Evolutionary conservation across 2,329 filamentous ascomycete genomes (phyloP), one percentile per base, ranked within the genome.

Genomic region (Beauveria sp.): DNA sequence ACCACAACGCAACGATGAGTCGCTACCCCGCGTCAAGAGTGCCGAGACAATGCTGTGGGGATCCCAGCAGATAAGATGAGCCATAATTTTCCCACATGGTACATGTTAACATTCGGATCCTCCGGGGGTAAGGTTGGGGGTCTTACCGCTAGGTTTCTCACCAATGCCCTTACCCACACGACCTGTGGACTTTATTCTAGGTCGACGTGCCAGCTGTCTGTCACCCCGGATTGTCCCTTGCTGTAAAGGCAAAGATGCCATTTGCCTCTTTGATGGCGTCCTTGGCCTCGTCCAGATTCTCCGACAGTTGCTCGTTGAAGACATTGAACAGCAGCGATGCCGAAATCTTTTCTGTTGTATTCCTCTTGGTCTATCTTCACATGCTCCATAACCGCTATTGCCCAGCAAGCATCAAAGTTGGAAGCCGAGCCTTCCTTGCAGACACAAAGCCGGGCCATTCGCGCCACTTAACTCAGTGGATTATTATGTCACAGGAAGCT

Each of bases 171-270:
- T 88, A 67, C 83, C 87, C 28, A 94, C 91, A 53, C 80, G 81
- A 62, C 92, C 92, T 66, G 86, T 89, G 70, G 92, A 83, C 80
- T 94, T 96, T 53, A 26, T 26, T 26, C 5, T 26, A 96, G 83
- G 73, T 96, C 92, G 67, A 96, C 89, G 77, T 92, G 84, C 91
- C 91, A 96, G 75, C 84, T 87, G 67, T 90, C 85, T 61, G 85
- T 85, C 73, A 90, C 82, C 66, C 89, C 90, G n/a, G 80, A 80
- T 53, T 78, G 74, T 80, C 96, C 96, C 81, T 92, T 96, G 96
- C 79, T 51, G 84, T 89, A 77, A 96, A 96, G 56, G 86, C 85
- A 74, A 94, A 96, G 72, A 96, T 80, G 59, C 88, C 90, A 68
- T 86, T 86, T 70, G 85, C 91, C 70, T 89, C 84, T 76, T 92